Base-by-base conservation (phyloP, 768 basidiomycete genomes). In the Kwoniella botswanensis region DNA sequence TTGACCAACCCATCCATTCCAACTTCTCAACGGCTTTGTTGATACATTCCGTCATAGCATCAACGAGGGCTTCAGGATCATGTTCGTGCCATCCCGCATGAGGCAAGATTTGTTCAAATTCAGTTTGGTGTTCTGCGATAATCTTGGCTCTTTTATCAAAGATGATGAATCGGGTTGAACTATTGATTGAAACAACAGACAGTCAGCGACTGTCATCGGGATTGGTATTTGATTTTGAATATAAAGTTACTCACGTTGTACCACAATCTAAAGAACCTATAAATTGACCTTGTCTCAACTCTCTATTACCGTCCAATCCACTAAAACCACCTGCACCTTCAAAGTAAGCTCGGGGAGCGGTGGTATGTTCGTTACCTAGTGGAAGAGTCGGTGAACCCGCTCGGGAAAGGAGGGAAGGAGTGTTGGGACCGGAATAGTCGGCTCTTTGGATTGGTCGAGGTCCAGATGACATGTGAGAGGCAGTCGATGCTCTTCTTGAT, bases 81-180 rank as follows among this genome's bases (percentile, higher is more conserved):
- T 98, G 97, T 73, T 95, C 94, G 82, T 98, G 96, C 95, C 95
- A 98, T 90, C 93, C 93, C 2, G 94, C 92, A 80, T 92, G 87
- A 3, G 92, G 92, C 78, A 93, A 93, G 83, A 95, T 93, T 80
- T 98, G 95, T 57, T 93, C 89, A 82, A 98, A 98, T 84, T 98
- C 96, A 13, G 90, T 86, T 84, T 98, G 96, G 79, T 93, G 89
- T 83, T 93, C 89, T 3, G 92, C 91, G 68, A 98, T 85, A 76
- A 97, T 92, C 78, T 94, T 88, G 26, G 95, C 94, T 77, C 91
- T 85, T 77, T 90, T 86, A 86, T 97, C 90, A 79, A 97, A 96
- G 68, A 97, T 85, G 77, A 97, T 93, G 84, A 95, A 96, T 61
- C 94, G 89, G 22, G 93, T 91, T 15, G 93, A 94, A 12, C 93